Conservation (phyloP, 75 land plant genomes). For the Picea glauca region DNA sequence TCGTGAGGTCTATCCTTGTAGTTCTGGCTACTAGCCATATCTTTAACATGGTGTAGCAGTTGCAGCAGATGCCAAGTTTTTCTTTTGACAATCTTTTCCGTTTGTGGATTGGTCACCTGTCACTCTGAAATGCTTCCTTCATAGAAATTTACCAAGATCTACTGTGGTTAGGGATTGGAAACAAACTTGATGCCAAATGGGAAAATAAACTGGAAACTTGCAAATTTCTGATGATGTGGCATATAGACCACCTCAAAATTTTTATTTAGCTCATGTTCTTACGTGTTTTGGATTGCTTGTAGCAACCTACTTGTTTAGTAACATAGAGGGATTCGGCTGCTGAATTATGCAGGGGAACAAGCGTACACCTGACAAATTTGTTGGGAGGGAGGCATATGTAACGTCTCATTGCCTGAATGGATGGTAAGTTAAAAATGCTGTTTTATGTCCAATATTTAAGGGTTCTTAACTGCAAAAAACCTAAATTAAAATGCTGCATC, state of each 20-base stretch:
- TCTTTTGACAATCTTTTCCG: neutral
- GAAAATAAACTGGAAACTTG: neutral
- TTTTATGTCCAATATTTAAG: neutral
- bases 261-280: neutral
- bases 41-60: neutral
- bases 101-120: neutral
- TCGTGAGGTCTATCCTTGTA: too few relatives aligned
- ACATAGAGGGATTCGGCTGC: neutral
- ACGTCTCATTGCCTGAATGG: constrained; percentile 91
- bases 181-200: neutral
- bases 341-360: constrained; percentile 69
- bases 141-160: neutral
- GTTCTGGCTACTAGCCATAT: neutral
- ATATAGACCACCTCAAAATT: neutral
- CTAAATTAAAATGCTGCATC: constrained; percentile 6
- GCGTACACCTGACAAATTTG: constrained; percentile 90
- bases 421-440: constrained; percentile 46
- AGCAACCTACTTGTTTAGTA: neutral
- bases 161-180: neutral
- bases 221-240: constrained; percentile 1
- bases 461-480: neutral
- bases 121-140: neutral
- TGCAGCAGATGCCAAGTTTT: neutral
- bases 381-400: constrained; percentile 85
- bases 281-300: neutral